Base-by-base conservation (phyloP, 2,329 filamentous ascomycete genomes). In the Penicillium brasilianum region DNA sequence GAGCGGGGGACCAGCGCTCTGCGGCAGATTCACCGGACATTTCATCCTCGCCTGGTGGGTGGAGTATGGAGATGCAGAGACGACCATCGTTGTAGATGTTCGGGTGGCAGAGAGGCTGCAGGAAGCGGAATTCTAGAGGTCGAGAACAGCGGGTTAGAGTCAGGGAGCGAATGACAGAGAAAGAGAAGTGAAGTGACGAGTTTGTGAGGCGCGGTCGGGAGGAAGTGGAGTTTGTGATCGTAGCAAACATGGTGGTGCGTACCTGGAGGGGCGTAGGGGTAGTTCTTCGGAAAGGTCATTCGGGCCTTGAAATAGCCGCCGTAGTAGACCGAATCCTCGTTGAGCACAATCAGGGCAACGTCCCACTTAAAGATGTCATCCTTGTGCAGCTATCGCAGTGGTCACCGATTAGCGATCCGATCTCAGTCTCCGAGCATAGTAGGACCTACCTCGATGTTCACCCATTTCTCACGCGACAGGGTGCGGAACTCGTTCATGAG, bases 21-120 rank as follows among this genome's bases (percentile, higher is more conserved):
- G 89, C 90, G 7, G 95, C 94, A 41, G 86, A 80, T 78, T 98
- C 94, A 63, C 95, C 95, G 0, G 93, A 97, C 83, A 93, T 94
- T 69, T 90, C 87, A 74, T 98, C 94, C 63, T 97, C 92, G 67
- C 95, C 95, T 0, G 95, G 93, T 18, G 87, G 86, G 78, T 99
- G 94, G 11, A 99, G 87, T 71, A 99, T 99, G 49, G 93, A 97
- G 75, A 99, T 98, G 82, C 95, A 98, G 48, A 98, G 85, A 68
- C 89, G 89, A 70, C 94, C 94, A 76, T 97, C 91, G 6, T 87
- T 80, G 80, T 98, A 98, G 72, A 99, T 89, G 76, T 99, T 99
- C 3, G 94, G 94, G 76, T 99, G 94, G 80, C 88, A 92, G 64
- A 98, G 89, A 16, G 90, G 88, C 36, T 84, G 85, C 18, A 87